Evolutionary conservation across 2,329 filamentous ascomycete species (phyloP).

Genomic region (Mycosphaerella sp.): DNA sequence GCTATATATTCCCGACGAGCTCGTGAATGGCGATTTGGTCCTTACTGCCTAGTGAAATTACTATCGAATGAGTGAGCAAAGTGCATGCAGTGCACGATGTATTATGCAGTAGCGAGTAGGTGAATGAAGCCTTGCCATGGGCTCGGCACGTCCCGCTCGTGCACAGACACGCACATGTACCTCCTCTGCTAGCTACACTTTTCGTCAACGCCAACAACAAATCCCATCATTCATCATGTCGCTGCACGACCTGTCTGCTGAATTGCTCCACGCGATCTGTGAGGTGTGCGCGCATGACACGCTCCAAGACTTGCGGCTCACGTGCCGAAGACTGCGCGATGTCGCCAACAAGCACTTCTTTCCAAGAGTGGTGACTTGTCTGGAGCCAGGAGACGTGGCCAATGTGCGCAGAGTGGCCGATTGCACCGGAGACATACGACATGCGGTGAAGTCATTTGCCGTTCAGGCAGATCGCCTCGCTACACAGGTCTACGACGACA

Average conservation of each 20-base stretch:
- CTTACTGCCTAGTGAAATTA: too few relatives aligned
- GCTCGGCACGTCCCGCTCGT: too few relatives aligned
- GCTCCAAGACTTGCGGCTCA: slow-evolving; percentile 1
- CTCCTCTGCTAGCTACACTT: too few relatives aligned
- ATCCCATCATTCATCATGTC: not conserved
- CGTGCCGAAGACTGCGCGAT: not conserved
- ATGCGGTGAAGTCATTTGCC: not conserved
- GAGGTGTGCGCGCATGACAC: not conserved
- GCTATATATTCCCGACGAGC: too few relatives aligned
- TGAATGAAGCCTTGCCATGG: too few relatives aligned
- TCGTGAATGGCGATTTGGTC: too few relatives aligned
- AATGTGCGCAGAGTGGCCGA: not conserved
- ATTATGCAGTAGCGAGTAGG: too few relatives aligned
- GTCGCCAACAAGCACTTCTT: not conserved
- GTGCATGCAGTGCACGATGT: too few relatives aligned
- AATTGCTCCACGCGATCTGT: slow-evolving; percentile 4
- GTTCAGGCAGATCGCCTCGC: not conserved
- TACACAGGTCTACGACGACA: too few relatives aligned
- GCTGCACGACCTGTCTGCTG: not conserved
- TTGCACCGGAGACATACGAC: not conserved
- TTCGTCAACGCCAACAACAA: too few relatives aligned
- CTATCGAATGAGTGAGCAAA: too few relatives aligned
- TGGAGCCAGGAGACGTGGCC: not conserved
- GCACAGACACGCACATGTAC: too few relatives aligned
- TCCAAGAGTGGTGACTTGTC: not conserved